Conservation (phyloP, 148 eudicot genomes). For the Fagopyrum esculentum region DNA sequence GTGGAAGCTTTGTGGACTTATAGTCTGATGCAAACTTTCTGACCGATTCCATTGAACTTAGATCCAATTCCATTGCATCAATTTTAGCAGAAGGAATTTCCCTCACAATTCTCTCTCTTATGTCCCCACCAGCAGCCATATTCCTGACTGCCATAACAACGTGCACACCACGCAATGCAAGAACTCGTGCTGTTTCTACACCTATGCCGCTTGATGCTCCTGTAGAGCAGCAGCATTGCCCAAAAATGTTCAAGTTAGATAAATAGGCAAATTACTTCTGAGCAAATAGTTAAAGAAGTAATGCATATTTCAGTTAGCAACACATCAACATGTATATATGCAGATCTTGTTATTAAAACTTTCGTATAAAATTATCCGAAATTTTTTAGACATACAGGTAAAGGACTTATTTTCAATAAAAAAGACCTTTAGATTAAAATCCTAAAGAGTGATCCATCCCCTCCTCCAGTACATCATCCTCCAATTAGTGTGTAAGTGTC, state of each 20-base stretch:
- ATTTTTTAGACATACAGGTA: not conserved
- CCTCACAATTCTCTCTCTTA: constrained; percentile 34
- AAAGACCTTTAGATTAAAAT: not conserved
- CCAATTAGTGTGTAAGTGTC: not conserved
- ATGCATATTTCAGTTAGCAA: not conserved
- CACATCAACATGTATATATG: not conserved
- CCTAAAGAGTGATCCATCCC: not conserved
- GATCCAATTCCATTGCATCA: constrained; percentile 56
- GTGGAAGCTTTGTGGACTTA: constrained; percentile 38
- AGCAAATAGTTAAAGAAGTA: not conserved
- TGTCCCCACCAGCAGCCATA: constrained; percentile 27
- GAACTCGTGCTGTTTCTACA: constrained; percentile 54
- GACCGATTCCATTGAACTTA: constrained; percentile 49
- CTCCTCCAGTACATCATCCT: not conserved
- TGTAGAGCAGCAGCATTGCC: constrained; percentile 7
- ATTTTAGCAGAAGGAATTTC: constrained; percentile 39
- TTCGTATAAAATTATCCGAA: not conserved
- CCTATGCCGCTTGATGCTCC: constrained; percentile 72
- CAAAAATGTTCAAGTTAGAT: not conserved
- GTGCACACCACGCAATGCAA: constrained; percentile 49
- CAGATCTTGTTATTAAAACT: not conserved
- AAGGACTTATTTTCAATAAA: not conserved
- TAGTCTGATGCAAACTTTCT: constrained; percentile 46
- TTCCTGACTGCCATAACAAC: constrained; percentile 54
- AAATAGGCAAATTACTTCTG: not conserved